Evolutionary conservation across 345 rosid species (phyloP), one percentile per base, ranked within the genome.

Genomic region (Fremontodendron californicum): DNA sequence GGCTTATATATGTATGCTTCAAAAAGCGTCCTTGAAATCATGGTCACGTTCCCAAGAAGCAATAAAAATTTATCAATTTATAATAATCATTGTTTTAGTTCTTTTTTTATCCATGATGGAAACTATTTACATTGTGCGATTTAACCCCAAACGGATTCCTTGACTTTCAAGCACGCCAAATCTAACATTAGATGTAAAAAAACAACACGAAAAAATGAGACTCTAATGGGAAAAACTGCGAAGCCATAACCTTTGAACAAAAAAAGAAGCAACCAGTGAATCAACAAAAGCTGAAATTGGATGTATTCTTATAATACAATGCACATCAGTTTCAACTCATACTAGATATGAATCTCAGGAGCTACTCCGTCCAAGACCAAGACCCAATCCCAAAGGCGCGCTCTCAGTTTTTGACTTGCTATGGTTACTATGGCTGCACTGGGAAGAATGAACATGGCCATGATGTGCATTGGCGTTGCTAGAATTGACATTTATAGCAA

Each of bases 321-420:
- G 80, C 85, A 82, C 79, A 80, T 61, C 23, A 70, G 16, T 68
- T 51, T 71, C 78, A 42, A 67, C 70, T 71, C 46, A 42, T 35
- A 37, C 46, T 8, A 25, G 0, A 64, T 19, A 55, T 29, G 18
- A 51, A 13, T 33, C 46, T 42, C 84, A 88, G 13, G 83, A 79
- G 16, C 81, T 62, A 65, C 78, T 88, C 73, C 93, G 86, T 29
- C 94, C 93, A 67, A 89, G 90, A 80, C 94, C 98, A 39, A 86
- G 86, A 78, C 98, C 94, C 86, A 90, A 81, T 10, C 98, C 97
- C 81, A 85, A 23, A 0, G 96, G 97, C 35, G 73, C 74, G 3
- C 77, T 78, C 39, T 91, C 94, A 2, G 79, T 76, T 83, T 85
- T 88, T 13, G 84, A 61, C 80, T 82, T 84, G 12, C 76, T 83